Conservation (phyloP, 306 rosid species). For the Lablab purpureus region DNA sequence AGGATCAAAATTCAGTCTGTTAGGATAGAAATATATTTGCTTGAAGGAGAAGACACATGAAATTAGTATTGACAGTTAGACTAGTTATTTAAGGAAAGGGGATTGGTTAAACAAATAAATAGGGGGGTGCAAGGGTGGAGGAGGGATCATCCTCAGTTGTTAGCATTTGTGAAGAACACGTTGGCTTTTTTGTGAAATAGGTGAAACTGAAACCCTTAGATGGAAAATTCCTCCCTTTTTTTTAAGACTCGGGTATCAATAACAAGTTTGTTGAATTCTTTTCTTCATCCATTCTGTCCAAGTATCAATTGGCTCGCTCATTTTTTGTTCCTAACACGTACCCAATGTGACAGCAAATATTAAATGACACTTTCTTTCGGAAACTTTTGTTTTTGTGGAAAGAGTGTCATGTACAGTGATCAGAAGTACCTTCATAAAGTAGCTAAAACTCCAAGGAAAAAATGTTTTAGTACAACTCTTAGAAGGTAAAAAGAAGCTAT, state of each 20-base stretch:
- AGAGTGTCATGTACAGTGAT: neutral
- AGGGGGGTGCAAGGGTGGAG: neutral
- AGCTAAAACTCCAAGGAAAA: neutral
- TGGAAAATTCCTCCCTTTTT: neutral
- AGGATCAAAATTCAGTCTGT: neutral
- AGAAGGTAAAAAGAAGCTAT: neutral
- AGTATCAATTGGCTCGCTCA: neutral
- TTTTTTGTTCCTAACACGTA: neutral
- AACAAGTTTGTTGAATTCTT: neutral
- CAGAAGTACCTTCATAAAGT: neutral
- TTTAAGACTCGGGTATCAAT: neutral
- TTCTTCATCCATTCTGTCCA: neutral
- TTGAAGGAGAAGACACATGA: neutral
- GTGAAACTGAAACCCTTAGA: neutral
- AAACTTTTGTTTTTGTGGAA: too few species aligned
- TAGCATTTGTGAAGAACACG: neutral
- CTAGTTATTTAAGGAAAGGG: neutral
- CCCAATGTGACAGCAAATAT: neutral
- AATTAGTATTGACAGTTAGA: neutral
- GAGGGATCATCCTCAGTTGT: neutral
- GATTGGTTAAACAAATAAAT: neutral
- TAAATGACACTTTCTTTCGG: neutral
- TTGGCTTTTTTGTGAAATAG: neutral
- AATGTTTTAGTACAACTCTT: slow-evolving; percentile 1
- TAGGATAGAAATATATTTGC: neutral